phyloP scores from a whole-genome alignment of 164 flowering plant genomes.

The Tinospora cordifolia region DNA sequence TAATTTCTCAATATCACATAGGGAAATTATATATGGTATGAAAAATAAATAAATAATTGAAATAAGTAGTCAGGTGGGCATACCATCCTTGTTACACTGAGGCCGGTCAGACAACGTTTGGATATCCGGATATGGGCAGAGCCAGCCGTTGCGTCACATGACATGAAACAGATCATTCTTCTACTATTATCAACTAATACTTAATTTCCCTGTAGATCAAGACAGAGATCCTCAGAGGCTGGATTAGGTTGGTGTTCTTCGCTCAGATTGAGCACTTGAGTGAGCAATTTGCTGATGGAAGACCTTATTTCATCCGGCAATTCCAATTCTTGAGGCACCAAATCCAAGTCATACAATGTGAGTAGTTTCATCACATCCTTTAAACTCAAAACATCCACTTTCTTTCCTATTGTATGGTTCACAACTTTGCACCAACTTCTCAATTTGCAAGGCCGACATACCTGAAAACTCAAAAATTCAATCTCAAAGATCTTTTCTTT shows the following conservation, averaged over 20 bases:
- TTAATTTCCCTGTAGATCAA: neutral
- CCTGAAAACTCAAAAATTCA: constrained; percentile 31
- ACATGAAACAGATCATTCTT: neutral
- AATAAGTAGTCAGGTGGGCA: neutral
- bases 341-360: constrained; percentile 40
- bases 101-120: neutral
- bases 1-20: neutral
- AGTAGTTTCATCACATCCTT: constrained; percentile 45
- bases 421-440: constrained; percentile 52
- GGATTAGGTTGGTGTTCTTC: neutral
- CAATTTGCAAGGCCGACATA: constrained; percentile 52
- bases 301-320: constrained; percentile 44
- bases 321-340: constrained; percentile 29
- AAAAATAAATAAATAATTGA: neutral
- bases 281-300: constrained; percentile 38
- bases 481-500: neutral
- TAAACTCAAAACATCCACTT: constrained; percentile 32
- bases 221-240: neutral
- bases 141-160: neutral
- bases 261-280: constrained; percentile 43
- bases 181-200: neutral
- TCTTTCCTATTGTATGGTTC: constrained; percentile 35
- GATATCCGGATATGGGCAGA: too few species aligned
- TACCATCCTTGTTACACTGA: neutral
- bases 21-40: neutral